Evolutionary conservation across 345 rosid species (phyloP), one percentile per base, ranked within the genome.

Genomic region (Combretum micranthum): DNA sequence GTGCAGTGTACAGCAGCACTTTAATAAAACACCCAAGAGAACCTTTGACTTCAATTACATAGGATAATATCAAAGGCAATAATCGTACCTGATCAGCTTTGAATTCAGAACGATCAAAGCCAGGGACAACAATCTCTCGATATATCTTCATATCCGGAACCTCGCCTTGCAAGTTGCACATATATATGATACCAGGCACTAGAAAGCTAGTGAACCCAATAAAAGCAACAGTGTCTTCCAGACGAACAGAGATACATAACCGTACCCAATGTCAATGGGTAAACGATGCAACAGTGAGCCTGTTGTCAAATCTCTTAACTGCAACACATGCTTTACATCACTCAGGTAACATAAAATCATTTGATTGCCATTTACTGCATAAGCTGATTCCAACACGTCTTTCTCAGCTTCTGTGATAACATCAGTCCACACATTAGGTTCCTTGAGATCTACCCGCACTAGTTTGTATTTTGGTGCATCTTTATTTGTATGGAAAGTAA

Each of bases 381-480:
- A 54, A 50, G 90, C 97, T 13, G 90, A 83, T 62, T 75, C 76
- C 39, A 93, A 77, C 50, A 93, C 97, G 71, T 87, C 99, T 19
- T 76, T 88, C 64, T 82, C 92, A 44, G 81, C 74, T 69, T 89
- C 96, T 47, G 81, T 69, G 46, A 93, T 45, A 53, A 93, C 67
- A 53, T 85, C 97, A n/a, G 53, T 75, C 99, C 97, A 93, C 6
- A 20, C 67, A 69, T 62, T 72, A 18, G 99, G 92, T 68, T 89
- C 80, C 71, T 80, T 74, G 45, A 93, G 61, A 75, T 93, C 94
- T 45, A 85, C 96, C 14, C 85, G 70, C 44, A 83, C 92, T 68
- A 93, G 16, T 64, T 93, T 93, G 68, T 89, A 87, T 59, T 66
- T 87, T 13, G 97, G 92, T 19, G 99, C 97, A 64, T 76, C 83